Base-by-base conservation (phyloP, 495 filamentous ascomycete genomes). In the Trichoderma erinaceum region DNA sequence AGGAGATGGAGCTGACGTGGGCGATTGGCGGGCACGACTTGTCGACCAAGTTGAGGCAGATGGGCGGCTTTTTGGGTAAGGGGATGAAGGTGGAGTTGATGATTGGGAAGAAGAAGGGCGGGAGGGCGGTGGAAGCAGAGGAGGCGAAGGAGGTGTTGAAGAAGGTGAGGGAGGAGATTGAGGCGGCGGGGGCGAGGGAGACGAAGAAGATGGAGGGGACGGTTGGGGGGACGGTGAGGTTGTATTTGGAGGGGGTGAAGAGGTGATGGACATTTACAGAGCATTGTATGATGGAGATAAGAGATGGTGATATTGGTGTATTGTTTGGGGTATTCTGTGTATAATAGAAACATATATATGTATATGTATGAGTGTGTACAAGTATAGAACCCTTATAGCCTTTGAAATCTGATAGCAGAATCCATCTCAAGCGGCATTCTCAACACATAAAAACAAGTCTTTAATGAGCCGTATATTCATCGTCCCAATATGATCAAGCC, bases 1-100 rank as follows among this genome's bases (percentile, higher is more conserved):
- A 97, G 80, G 86, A 89, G 73, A 73, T 97, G 18, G 92, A 96
- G 79, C 29, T 97, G 69, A 92, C 92, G 76, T 97, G 92, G 92
- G 86, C 89, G 32, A 92, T 94, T 70, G 87, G 86, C 66, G 70
- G 74, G 12, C 80, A 90, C 75, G 90, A 93, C 76, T 77, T 92
- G 29, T 71, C 71, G 4, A 87, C 90, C 73, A 83, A 85, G 63
- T 67, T 90, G 71, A 80, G 81, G 58, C 82, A 86, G 76, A 70
- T 93, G 74, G 76, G 77, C 64, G 77, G 71, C 61, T 93, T 93
- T 69, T 70, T 93, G 70, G 74, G 74, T 10, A 88, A 90, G 70
- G 90, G 90, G 3, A 73, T 78, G 43, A 82, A 75, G 72, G 89
- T 93, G 44, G 85, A 90, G 71, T 69, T 93, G 15, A 63, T 86